Conservation (phyloP, 208 protist species). For the Naegleria gruberi region DNA sequence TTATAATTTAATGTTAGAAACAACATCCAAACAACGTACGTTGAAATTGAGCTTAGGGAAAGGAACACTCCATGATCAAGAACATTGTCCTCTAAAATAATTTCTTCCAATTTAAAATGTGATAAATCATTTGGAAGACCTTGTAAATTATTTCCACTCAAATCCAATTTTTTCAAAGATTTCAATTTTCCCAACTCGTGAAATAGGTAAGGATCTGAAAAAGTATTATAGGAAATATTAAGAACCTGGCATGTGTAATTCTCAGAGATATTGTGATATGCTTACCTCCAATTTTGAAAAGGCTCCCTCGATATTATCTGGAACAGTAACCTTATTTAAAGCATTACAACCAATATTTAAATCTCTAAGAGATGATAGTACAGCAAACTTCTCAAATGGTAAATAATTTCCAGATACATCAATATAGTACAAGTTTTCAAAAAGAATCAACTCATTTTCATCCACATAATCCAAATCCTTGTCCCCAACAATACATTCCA, state of each 20-base stretch:
- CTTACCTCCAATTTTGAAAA: neutral
- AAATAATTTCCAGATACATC: neutral
- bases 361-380: neutral
- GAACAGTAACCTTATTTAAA: neutral
- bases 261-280: too few relatives aligned
- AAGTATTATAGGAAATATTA: neutral
- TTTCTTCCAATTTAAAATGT: neutral
- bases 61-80: neutral
- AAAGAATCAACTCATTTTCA: neutral
- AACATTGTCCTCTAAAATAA: constrained; percentile 1
- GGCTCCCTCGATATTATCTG: neutral
- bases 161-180: neutral
- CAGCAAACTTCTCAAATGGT: neutral
- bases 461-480: neutral
- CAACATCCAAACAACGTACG: neutral
- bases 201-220: neutral
- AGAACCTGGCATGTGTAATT: neutral
- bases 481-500: neutral
- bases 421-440: neutral
- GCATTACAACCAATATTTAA: neutral
- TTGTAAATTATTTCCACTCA: constrained; percentile 16
- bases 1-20: neutral
- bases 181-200: neutral
- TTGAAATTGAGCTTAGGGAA: neutral
- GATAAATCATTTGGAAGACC: neutral